These are phyloP conservation scores for Isoetes taiwanensis DNA, from an alignment of 75 land plant genomes.

Conservation along the genomic window DNA sequence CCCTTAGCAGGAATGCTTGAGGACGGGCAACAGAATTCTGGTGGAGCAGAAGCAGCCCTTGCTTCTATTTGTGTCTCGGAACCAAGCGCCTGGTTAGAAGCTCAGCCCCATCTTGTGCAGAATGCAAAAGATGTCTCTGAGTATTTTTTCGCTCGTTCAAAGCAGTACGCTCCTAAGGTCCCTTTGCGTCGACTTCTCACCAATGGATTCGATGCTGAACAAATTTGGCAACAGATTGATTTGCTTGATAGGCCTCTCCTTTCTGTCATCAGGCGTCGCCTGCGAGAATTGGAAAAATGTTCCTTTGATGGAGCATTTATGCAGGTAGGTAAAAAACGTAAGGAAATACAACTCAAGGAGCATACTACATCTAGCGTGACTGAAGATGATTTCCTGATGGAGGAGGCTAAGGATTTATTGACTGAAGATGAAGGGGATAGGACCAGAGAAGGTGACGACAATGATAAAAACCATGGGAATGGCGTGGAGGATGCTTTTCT, in stretches of 20 bases:
- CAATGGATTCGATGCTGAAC: slow-evolving; percentile 82
- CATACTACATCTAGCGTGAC: too few relatives aligned
- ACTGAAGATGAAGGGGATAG: slow-evolving; percentile 24
- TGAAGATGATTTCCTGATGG: background rate
- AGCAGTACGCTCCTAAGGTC: slow-evolving; percentile 26
- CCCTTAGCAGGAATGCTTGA: too few relatives aligned
- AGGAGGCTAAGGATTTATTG: background rate
- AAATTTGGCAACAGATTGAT: slow-evolving; percentile 96
- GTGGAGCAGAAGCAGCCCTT: too few relatives aligned
- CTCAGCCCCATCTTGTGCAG: slow-evolving; percentile 31
- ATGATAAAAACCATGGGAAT: slow-evolving; percentile 15
- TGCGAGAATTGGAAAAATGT: slow-evolving; percentile 32
- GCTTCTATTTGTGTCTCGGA: slow-evolving; percentile 30
- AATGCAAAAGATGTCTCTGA: slow-evolving; percentile 37
- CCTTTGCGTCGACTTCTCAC: slow-evolving; percentile 40
- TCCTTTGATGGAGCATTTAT: slow-evolving; percentile 3
- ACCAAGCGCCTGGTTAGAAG: slow-evolving; percentile 49
- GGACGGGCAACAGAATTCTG: too few relatives aligned
- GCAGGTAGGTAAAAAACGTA: background rate
- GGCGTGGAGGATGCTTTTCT: slow-evolving; percentile 62
- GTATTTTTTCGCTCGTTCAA: slow-evolving; percentile 31
- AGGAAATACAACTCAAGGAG: background rate
- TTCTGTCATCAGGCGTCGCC: slow-evolving; percentile 22
- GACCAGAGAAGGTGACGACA: slow-evolving; percentile 20
- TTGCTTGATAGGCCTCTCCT: slow-evolving; percentile 46